Conservation (phyloP, 768 basidiomycete species). For the Rhizopogon roseolus region DNA sequence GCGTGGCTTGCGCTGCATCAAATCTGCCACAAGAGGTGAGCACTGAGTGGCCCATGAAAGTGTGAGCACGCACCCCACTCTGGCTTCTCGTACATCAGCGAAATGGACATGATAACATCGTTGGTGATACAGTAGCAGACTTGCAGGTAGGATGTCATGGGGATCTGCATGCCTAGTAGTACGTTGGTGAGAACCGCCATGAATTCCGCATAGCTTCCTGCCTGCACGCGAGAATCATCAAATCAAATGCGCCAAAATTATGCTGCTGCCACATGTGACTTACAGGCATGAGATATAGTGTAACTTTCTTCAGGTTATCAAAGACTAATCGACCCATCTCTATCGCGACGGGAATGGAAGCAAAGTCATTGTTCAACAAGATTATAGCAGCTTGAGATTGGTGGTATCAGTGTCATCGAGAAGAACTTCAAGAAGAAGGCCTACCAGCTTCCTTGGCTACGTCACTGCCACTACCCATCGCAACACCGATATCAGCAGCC, state of each 20-base stretch:
- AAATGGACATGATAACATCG: conserved; percentile 38
- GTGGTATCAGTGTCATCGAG: background rate
- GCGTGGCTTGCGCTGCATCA: conserved; percentile 37
- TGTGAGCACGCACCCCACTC: conserved; percentile 25
- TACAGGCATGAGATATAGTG: conserved; percentile 29
- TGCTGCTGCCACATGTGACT: background rate
- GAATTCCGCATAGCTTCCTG: conserved; percentile 47
- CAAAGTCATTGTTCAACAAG: conserved; percentile 45
- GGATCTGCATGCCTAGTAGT: conserved; percentile 46
- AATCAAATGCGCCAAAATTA: background rate
- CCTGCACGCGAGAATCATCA: conserved; percentile 12
- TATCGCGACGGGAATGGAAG: conserved; percentile 45
- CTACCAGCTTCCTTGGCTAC: conserved; percentile 44
- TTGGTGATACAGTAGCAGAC: conserved; percentile 41
- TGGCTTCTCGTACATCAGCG: conserved; percentile 39
- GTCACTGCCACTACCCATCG: conserved; percentile 34
- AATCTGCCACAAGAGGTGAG: conserved; percentile 17
- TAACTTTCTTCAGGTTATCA: conserved; percentile 45
- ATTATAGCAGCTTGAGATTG: conserved; percentile 29
- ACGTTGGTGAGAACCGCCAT: conserved; percentile 47
- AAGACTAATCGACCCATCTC: conserved; percentile 47
- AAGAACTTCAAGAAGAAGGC: conserved; percentile 14
- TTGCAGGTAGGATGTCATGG: conserved; percentile 45
- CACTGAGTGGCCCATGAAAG: background rate
- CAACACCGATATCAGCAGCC: conserved; percentile 43